Percentiles rank a stretch among this genome's conserved stretches.
These are phyloP conservation scores for Berberis vulgaris DNA, from an alignment of 164 flowering plant species.

Conservation along the genomic window DNA sequence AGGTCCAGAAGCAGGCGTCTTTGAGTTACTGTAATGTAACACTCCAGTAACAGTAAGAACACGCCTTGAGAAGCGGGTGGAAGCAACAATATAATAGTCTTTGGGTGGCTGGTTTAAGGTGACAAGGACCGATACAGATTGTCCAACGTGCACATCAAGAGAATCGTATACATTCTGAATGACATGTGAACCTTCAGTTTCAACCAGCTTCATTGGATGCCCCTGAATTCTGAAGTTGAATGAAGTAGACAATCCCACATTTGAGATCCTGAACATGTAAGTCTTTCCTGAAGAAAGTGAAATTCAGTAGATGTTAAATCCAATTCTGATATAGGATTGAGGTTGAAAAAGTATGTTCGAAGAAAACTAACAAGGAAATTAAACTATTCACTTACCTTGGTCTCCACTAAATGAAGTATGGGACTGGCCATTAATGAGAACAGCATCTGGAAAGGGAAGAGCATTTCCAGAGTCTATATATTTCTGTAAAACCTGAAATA, in stretches of 20 bases:
- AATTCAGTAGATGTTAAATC: neutral
- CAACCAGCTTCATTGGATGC: neutral
- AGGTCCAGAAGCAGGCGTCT: neutral
- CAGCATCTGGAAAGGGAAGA: slow-evolving; percentile 48
- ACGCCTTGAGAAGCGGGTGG: neutral
- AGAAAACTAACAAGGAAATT: neutral
- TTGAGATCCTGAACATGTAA: no score
- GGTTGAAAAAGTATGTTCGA: no score
- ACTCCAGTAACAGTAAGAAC: neutral
- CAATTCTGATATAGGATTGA: neutral
- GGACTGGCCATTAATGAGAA: slow-evolving; percentile 56
- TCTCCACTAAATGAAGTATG: slow-evolving; percentile 34
- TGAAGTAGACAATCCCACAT: slow-evolving; percentile 5
- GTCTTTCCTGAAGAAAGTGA: neutral
- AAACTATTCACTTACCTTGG: slow-evolving; percentile 25
- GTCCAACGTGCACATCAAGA: neutral
- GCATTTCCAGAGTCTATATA: slow-evolving; percentile 37
- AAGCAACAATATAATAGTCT: neutral
- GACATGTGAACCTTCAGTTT: neutral
- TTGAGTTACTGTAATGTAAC: neutral
- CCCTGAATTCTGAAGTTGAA: slow-evolving; percentile 6
- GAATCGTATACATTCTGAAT: neutral
- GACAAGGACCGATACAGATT: neutral
- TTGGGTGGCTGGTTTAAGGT: neutral
- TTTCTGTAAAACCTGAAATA: slow-evolving; percentile 34